phyloP scores from a whole-genome alignment of 116 monocot genomes.

The Papilionanthe hybrid region DNA sequence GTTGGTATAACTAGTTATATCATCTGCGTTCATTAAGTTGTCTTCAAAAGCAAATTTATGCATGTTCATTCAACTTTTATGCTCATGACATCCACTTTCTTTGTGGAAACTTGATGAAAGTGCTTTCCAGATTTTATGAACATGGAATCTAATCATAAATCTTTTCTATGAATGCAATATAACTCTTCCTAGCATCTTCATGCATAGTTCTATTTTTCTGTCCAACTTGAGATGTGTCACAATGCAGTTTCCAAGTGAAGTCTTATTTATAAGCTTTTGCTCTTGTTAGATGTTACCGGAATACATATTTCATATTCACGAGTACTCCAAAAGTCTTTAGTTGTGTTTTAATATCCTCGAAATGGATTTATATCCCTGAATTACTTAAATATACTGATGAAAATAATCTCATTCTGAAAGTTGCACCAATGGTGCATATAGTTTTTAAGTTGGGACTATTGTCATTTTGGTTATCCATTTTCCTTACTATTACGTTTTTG shows the following conservation, averaged over 20 bases:
- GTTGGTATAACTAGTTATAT: neutral
- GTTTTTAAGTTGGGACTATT: neutral
- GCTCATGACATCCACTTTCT: neutral
- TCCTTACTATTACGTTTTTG: neutral
- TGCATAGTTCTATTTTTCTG: neutral
- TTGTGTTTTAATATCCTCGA: neutral
- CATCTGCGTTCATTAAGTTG: neutral
- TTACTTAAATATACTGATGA: neutral
- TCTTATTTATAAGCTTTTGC: neutral
- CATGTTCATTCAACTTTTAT: neutral
- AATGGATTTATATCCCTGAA: neutral
- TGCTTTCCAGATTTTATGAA: neutral
- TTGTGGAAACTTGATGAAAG: constrained; percentile 1
- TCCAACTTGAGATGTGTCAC: neutral
- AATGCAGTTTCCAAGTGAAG: neutral
- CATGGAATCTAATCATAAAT: neutral
- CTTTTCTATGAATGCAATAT: neutral
- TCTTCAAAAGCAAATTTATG: neutral
- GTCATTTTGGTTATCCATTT: neutral
- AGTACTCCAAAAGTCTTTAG: no score
- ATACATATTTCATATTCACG: neutral
- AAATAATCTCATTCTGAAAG: neutral
- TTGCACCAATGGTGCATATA: neutral
- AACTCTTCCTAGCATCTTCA: neutral
- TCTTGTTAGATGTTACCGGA: neutral